Evolutionary conservation across 148 eudicot genomes (phyloP).

Genomic region (Vaccinium corymbosum): DNA sequence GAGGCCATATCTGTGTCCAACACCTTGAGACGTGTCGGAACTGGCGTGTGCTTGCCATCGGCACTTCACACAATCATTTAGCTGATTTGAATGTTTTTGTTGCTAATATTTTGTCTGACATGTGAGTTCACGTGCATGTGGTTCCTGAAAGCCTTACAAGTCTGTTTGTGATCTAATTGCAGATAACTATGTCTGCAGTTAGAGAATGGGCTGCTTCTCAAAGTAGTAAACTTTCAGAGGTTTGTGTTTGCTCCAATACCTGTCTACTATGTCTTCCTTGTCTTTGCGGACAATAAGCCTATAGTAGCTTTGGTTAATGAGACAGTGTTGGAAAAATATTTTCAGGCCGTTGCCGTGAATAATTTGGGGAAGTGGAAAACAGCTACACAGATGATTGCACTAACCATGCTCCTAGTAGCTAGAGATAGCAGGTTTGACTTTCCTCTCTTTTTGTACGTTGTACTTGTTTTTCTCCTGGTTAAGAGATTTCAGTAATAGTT

Average conservation of each 20-base stretch:
- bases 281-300: not conserved
- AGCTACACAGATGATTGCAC: slow-evolving; percentile 91
- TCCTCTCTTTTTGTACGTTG: not conserved
- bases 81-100: not conserved
- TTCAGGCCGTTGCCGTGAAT: slow-evolving; percentile 97
- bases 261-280: not conserved
- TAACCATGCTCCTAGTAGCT: slow-evolving; percentile 74
- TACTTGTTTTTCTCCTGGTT: not conserved
- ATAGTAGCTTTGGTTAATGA: slow-evolving; percentile 16
- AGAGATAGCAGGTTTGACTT: slow-evolving; percentile 74
- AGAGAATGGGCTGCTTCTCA: slow-evolving; percentile 99
- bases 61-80: not conserved
- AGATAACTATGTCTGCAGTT: slow-evolving; percentile 97
- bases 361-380: slow-evolving; percentile 99
- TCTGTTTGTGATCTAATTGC: slow-evolving; percentile 21
- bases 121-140: not conserved
- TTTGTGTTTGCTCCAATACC: slow-evolving; percentile 24
- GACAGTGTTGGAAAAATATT: slow-evolving; percentile 12
- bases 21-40: not conserved
- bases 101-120: not conserved
- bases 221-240: slow-evolving; percentile 69
- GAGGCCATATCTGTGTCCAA: not conserved
- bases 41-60: not conserved
- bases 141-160: slow-evolving; percentile 13
- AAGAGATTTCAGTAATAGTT: not conserved